A percentile compares a stretch with the other conserved stretches of the same genome.
Conservation (phyloP, 2,329 filamentous ascomycete species). For the Macrophomina tecta region DNA sequence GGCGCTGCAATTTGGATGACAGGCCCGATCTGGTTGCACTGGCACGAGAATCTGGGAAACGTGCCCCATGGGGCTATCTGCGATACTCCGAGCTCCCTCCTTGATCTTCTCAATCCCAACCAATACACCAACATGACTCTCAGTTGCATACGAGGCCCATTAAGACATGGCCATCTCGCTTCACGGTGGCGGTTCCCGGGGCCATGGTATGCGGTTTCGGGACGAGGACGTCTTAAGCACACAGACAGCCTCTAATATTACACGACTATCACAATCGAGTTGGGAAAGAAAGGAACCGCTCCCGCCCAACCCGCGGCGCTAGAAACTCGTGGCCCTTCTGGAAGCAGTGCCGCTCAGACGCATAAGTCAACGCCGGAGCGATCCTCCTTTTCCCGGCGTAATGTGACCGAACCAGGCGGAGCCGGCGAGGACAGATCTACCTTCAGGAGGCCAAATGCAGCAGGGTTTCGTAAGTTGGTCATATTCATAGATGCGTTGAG, state of each 20-base stretch:
- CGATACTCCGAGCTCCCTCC: not conserved
- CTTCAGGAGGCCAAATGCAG: not conserved
- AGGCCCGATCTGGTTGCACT: not conserved
- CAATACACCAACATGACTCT: not conserved
- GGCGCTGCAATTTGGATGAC: not conserved
- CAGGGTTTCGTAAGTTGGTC: conserved; percentile 14
- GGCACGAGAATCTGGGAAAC: not conserved
- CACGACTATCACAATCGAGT: conserved; percentile 24
- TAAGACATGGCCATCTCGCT: conserved; percentile 21
- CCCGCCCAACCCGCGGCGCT: conserved; percentile 15
- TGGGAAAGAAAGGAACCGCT: conserved; percentile 18
- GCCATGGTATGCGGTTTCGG: conserved; percentile 25
- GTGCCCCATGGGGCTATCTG: conserved; percentile 6
- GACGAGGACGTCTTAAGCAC: conserved; percentile 20
- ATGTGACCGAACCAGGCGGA: conserved; percentile 9
- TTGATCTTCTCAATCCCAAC: not conserved
- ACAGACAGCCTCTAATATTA: conserved; percentile 19
- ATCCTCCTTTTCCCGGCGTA: conserved; percentile 22
- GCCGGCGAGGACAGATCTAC: not conserved
- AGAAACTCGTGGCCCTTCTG: conserved; percentile 19
- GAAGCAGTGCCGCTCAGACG: conserved; percentile 13
- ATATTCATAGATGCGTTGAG: not conserved
- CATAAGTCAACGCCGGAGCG: conserved; percentile 5
- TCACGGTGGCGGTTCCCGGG: conserved; percentile 14
- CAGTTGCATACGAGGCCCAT: conserved; percentile 6